phyloP scores from a whole-genome alignment of 2,329 filamentous ascomycete species.

The Zymoseptoria pseudotritici region DNA sequence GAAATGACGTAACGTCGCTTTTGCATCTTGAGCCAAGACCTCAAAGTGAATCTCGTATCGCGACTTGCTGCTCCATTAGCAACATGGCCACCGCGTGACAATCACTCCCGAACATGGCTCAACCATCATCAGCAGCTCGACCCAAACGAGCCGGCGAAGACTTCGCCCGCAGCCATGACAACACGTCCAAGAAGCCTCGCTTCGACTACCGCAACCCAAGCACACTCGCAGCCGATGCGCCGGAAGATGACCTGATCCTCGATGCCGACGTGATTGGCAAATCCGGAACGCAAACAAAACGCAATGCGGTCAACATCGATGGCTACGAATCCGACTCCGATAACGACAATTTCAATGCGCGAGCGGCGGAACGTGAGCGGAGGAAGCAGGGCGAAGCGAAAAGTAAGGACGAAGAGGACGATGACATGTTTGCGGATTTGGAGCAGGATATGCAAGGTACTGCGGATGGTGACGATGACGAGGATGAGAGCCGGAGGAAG shows the following conservation, averaged over 20 bases:
- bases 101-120: neutral
- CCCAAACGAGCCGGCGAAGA: conserved; percentile 79
- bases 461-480: conserved; percentile 44
- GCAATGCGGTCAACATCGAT: conserved; percentile 91
- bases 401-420: conserved; percentile 54
- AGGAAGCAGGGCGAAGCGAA: conserved; percentile 32
- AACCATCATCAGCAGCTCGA: conserved; percentile 46
- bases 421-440: conserved; percentile 76
- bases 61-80: neutral
- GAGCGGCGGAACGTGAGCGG: conserved; percentile 43
- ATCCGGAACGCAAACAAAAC: conserved; percentile 65
- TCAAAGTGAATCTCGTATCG: neutral
- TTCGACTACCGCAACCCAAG: conserved; percentile 96
- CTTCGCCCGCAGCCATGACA: conserved; percentile 67
- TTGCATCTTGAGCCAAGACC: neutral
- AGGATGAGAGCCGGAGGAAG: conserved; percentile 51
- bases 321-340: conserved; percentile 92
- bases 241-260: conserved; percentile 67
- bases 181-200: conserved; percentile 68
- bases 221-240: conserved; percentile 74
- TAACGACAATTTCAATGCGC: conserved; percentile 78
- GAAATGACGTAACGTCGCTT: neutral
- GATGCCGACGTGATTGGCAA: conserved; percentile 88
- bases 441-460: conserved; percentile 45
- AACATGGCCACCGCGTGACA: no score